Conservation (phyloP, 2,329 filamentous ascomycete genomes). For the Pseudocercospora eumusae region DNA sequence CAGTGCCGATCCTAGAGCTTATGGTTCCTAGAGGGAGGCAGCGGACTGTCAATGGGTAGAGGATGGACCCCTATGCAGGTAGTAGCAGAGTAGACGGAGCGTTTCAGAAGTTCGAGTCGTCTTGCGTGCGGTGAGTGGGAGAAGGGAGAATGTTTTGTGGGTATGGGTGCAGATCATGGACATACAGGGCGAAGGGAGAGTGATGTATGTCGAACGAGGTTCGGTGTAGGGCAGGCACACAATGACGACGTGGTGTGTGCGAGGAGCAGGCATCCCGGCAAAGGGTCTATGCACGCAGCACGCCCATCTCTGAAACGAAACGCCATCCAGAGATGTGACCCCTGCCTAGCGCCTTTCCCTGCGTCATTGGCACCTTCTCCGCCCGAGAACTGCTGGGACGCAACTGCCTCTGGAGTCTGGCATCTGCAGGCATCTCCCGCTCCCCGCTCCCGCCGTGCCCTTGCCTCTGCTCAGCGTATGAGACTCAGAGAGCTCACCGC, state of each 20-base stretch:
- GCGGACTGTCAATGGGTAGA: slow-evolving; percentile 32
- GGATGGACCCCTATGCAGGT: slow-evolving; percentile 31
- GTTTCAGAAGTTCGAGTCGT: too few species aligned
- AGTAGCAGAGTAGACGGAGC: too few species aligned
- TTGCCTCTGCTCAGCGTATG: too few species aligned
- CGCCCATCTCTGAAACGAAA: slow-evolving; percentile 4
- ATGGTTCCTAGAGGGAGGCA: slow-evolving; percentile 24
- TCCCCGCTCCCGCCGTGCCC: background rate
- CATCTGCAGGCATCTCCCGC: too few species aligned
- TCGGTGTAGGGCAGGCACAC: background rate
- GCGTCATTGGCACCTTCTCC: background rate
- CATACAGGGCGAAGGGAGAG: slow-evolving; percentile 14
- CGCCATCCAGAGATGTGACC: background rate
- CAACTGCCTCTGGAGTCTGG: background rate
- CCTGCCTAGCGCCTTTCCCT: slow-evolving; percentile 9
- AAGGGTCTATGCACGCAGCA: slow-evolving; percentile 3
- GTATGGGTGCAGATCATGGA: slow-evolving; percentile 21
- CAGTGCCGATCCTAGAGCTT: slow-evolving; percentile 28
- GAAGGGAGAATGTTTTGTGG: too few species aligned
- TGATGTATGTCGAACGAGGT: slow-evolving; percentile 7
- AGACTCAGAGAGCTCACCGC: too few species aligned
- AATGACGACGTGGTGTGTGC: slow-evolving; percentile 4
- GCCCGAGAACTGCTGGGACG: slow-evolving; percentile 4
- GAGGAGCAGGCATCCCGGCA: background rate
- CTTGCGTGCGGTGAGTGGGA: too few species aligned